These are phyloP conservation scores for Gymnopus androsaceus DNA, from an alignment of 1,284 basidiomycete genomes.

Conservation along the genomic window DNA sequence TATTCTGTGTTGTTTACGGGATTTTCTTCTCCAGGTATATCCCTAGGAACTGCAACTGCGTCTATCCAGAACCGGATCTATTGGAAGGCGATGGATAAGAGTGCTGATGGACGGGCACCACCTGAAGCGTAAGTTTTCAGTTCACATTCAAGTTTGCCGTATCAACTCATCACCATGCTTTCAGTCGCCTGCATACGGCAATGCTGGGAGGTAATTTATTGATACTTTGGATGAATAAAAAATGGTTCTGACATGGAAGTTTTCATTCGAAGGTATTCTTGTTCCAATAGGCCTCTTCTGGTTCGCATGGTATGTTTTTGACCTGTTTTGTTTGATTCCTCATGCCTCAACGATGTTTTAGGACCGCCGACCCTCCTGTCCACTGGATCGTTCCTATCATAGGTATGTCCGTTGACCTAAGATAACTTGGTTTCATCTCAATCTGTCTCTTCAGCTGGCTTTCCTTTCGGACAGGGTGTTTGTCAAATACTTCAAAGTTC, in stretches of 20 bases:
- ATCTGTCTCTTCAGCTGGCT: too few species aligned
- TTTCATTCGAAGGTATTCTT: slow-evolving; percentile 35
- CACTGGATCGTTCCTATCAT: slow-evolving; percentile 66
- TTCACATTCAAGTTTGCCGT: slow-evolving; percentile 5
- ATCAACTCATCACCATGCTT: slow-evolving; percentile 21
- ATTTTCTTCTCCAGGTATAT: too few species aligned
- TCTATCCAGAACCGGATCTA: slow-evolving; percentile 57
- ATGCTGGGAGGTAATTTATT: slow-evolving; percentile 42
- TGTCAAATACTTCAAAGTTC: slow-evolving; percentile 61
- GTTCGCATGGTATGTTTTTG: slow-evolving; percentile 40
- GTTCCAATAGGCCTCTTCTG: slow-evolving; percentile 67
- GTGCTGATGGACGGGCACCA: slow-evolving; percentile 51
- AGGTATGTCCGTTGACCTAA: too few species aligned
- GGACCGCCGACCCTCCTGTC: slow-evolving; percentile 58
- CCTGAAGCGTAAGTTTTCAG: slow-evolving; percentile 56
- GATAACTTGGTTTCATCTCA: too few species aligned
- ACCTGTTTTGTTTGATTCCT: neutral
- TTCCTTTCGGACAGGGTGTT: slow-evolving; percentile 66
- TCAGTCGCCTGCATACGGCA: slow-evolving; percentile 59
- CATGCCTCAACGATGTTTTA: slow-evolving; percentile 15
- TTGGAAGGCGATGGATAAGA: slow-evolving; percentile 49
- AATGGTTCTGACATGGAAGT: neutral
- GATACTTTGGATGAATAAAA: neutral
- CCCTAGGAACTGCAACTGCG: slow-evolving; percentile 42
- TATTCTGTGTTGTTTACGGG: too few species aligned